A percentile compares a stretch with the other conserved stretches of the same genome.
phyloP scores from a whole-genome alignment of 2,329 filamentous ascomycete genomes.

The Amylocarpus encephaloides region DNA sequence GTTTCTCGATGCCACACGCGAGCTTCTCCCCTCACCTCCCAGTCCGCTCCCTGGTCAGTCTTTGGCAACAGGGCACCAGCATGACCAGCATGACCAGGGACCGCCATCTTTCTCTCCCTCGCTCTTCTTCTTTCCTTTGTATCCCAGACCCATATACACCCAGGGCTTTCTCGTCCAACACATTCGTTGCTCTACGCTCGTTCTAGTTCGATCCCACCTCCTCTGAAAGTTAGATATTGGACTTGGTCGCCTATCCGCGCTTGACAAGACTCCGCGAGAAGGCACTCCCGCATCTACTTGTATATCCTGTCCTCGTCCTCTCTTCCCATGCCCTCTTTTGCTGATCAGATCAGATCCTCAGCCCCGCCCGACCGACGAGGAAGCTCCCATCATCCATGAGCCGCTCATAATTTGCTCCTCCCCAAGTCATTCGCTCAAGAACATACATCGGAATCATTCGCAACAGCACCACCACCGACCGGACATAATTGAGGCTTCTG shows the following conservation, averaged over 20 bases:
- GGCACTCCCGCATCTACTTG: slow-evolving; percentile 3
- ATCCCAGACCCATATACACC: slow-evolving; percentile 5
- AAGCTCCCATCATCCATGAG: slow-evolving; percentile 17
- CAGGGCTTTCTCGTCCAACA: not conserved
- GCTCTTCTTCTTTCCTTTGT: not conserved
- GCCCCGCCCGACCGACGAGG: slow-evolving; percentile 2
- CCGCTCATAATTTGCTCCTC: slow-evolving; percentile 16
- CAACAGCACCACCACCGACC: not conserved
- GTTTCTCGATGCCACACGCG: too few relatives aligned
- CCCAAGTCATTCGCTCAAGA: slow-evolving; percentile 26
- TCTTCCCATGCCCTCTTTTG: not conserved
- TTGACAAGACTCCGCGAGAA: too few relatives aligned
- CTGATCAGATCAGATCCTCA: slow-evolving; percentile 10
- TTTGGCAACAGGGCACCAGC: not conserved
- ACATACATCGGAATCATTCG: slow-evolving; percentile 1
- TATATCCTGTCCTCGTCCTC: slow-evolving; percentile 3
- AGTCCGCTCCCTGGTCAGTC: too few relatives aligned
- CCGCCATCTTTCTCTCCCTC: not conserved
- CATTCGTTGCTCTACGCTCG: slow-evolving; percentile 5
- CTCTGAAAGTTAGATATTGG: not conserved
- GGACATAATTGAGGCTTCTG: slow-evolving; percentile 16
- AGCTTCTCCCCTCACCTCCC: too few relatives aligned
- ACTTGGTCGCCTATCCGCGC: too few relatives aligned
- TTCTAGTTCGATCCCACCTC: not conserved
- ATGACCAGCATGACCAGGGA: not conserved